These are phyloP conservation scores for Sistotremastrum suecicum DNA, from an alignment of 768 basidiomycete genomes.

Conservation along the genomic window DNA sequence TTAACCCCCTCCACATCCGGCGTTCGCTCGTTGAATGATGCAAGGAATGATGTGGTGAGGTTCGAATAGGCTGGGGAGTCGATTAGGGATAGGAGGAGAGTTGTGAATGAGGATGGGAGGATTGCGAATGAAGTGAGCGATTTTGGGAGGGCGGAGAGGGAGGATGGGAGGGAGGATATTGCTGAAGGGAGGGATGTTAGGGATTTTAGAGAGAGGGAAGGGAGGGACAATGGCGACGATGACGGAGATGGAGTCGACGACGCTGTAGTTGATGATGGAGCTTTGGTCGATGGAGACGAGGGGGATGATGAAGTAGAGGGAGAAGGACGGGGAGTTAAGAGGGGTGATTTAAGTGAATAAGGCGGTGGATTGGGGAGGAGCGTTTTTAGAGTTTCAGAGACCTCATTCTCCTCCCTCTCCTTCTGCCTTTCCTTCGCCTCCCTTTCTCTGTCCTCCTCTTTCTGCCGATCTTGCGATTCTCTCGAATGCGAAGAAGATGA, in stretches of 20 bases:
- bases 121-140: constrained; percentile 19
- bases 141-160: constrained; percentile 15
- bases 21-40: constrained; percentile 69
- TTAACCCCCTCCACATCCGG: constrained; percentile 72
- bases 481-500: no score
- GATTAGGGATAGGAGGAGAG: constrained; percentile 72
- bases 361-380: constrained; percentile 13
- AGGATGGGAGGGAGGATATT: neutral
- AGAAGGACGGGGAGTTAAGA: no score
- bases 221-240: neutral
- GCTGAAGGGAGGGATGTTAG: constrained; percentile 5
- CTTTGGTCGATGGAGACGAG: no score
- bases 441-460: no score
- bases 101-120: constrained; percentile 74
- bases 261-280: no score
- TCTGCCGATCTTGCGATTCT: no score
- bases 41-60: constrained; percentile 73
- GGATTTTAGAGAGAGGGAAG: neutral
- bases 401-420: no score
- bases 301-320: no score
- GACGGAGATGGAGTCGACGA: no score
- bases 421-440: no score
- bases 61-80: constrained; percentile 97
- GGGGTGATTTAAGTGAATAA: constrained; percentile 27
- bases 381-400: neutral